Percentiles rank a stretch among this genome's conserved stretches.
Evolutionary conservation across 2,329 filamentous ascomycete species (phyloP).

Genomic region (Ceratocystis huliohia): DNA sequence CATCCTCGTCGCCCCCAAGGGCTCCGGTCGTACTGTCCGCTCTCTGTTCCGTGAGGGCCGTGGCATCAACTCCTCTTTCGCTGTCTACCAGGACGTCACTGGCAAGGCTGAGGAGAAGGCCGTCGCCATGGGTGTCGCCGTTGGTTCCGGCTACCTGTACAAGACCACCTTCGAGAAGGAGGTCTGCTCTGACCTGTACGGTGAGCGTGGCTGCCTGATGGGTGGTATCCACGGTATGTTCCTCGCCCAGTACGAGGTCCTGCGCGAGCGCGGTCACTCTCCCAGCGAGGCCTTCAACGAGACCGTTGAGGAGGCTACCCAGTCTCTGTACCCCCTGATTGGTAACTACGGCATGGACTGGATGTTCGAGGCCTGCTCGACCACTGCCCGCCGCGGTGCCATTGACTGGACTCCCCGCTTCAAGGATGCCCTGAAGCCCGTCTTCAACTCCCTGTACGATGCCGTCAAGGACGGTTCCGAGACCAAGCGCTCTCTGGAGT

Average conservation of each 20-base stretch:
- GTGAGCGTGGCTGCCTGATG: slow-evolving; percentile 99
- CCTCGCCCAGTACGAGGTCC: slow-evolving; percentile 99
- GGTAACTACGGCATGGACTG: slow-evolving; percentile 98
- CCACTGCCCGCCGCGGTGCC: slow-evolving; percentile 92
- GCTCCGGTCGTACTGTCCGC: slow-evolving; percentile 95
- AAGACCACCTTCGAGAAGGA: slow-evolving; percentile 99
- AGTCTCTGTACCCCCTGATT: slow-evolving; percentile 95
- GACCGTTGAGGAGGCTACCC: slow-evolving; percentile 98
- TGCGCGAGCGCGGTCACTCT: slow-evolving; percentile 94
- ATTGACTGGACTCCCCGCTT: slow-evolving; percentile 97
- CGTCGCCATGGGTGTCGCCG: slow-evolving; percentile 87
- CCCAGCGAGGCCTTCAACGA: slow-evolving; percentile 99
- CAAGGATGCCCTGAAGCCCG: slow-evolving; percentile 96
- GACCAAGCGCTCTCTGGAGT: slow-evolving; percentile 92
- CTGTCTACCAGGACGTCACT: slow-evolving; percentile 96
- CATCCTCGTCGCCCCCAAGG: slow-evolving; percentile 98
- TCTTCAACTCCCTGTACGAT: slow-evolving; percentile 96
- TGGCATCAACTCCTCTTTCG: slow-evolving; percentile 98
- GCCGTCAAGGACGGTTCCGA: slow-evolving; percentile 81
- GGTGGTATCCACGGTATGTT: slow-evolving; percentile 99
- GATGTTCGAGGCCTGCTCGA: slow-evolving; percentile 99
- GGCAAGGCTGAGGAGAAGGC: slow-evolving; percentile 98
- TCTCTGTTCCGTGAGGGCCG: slow-evolving; percentile 98
- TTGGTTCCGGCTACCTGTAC: slow-evolving; percentile 97
- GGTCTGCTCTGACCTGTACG: slow-evolving; percentile 98